A percentile compares a stretch with the other conserved stretches of the same genome.
Evolutionary conservation across 75 land plant genomes (phyloP).

Genomic region (Azolla pinnata): DNA sequence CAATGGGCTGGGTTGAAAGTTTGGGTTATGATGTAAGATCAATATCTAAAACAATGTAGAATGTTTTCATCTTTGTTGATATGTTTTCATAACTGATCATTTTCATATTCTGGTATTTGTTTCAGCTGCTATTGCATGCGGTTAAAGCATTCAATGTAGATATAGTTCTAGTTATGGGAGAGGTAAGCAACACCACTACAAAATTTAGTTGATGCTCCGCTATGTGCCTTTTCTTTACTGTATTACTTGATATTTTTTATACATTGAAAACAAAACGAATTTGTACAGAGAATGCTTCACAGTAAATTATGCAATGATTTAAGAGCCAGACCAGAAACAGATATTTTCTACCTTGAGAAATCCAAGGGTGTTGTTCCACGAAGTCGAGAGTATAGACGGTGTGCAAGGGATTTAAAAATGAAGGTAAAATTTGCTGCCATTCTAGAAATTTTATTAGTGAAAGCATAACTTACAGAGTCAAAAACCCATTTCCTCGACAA

Average conservation of each 20-base stretch:
- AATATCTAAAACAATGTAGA: no score
- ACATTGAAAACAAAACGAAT: not conserved
- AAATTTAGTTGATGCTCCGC: not conserved
- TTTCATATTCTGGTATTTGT: no score
- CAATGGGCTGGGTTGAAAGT: constrained; percentile 99
- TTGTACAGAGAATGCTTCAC: constrained; percentile 6
- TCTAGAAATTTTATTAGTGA: no score
- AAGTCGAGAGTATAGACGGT: constrained; percentile 5
- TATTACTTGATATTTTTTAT: not conserved
- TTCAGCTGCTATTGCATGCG: constrained; percentile 8
- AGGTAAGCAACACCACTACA: not conserved
- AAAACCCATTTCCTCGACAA: no score
- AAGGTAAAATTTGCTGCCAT: not conserved
- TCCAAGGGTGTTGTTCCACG: constrained; percentile 12
- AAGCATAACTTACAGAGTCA: no score
- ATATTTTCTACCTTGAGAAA: constrained; percentile 4
- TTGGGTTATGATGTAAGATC: constrained; percentile 77
- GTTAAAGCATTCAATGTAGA: constrained; percentile 6
- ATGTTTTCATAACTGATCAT: no score
- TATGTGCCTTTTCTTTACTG: not conserved
- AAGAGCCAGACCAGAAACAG: not conserved
- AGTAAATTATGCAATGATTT: not conserved
- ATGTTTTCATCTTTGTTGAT: no score
- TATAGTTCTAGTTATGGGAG: constrained; percentile 9
- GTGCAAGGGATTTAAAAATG: not conserved